Evolutionary conservation across 1,284 basidiomycete species (phyloP), one percentile per base, ranked within the genome.

Genomic region (Microbotryum saponariae): DNA sequence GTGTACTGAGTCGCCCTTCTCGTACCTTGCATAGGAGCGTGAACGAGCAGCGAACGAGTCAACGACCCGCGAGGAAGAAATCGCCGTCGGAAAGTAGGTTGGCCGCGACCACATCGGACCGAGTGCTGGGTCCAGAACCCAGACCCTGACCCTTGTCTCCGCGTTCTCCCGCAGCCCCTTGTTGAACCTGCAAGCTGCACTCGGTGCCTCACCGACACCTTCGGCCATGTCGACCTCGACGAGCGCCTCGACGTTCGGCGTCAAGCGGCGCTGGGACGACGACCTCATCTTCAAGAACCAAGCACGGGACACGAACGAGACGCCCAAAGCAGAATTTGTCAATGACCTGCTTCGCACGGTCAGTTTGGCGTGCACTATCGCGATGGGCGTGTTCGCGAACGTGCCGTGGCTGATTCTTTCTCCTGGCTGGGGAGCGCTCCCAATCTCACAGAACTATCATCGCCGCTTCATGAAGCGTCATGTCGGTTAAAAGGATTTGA

Each of bases 211-310:
- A 46, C 77, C 81, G 0, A 82, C 83, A 0, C 78, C 78, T 18
- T 72, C 76, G 3, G 82, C 83, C 42, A 75, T 89, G 37, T 86
- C 84, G 65, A 88, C 88, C 6, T 86, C 86, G 1, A 82, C 81
- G n/a, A 61, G 70, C 1, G 65, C 71, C 1, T 66, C 69, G 23
- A 68, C 70, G 7, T 96, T 97, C 73, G 83, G 89, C 16, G 91
- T 97, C 64, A 94, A 94, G 79, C 81, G 86, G 70, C 81, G 92
- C 58, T 97, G 92, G 92, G 92, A 97, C 74, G 61, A 52, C 65
- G 89, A 97, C 76, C 79, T 94, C 61, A 92, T 97, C 72, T 97
- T 97, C 83, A 96, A 96, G 79, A 96, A 96, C 75, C 92, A 97
- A 76, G 89, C 92, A 1, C 84, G 85, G 75, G 82, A 81, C 54